Conservation (phyloP, 2,329 filamentous ascomycete species). For the Penicillium concentricum region DNA sequence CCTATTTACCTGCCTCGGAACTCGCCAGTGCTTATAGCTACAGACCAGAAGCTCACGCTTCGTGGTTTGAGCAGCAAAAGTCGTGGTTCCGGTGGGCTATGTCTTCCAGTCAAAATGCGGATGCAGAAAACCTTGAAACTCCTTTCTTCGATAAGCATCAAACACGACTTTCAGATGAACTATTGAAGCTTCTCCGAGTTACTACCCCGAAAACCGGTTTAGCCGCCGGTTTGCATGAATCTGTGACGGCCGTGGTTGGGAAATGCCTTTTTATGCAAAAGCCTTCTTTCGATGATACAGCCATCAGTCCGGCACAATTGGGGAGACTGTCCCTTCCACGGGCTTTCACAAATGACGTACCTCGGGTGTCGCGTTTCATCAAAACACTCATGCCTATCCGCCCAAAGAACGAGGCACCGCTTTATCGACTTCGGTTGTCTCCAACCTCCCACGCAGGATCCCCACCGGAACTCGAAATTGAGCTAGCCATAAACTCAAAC, state of each 20-base stretch:
- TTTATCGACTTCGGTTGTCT: slow-evolving; percentile 34
- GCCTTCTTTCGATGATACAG: slow-evolving; percentile 18
- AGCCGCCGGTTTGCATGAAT: slow-evolving; percentile 27
- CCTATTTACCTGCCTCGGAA: slow-evolving; percentile 34
- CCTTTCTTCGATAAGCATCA: slow-evolving; percentile 34
- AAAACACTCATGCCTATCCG: slow-evolving; percentile 23
- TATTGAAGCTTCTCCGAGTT: slow-evolving; percentile 32
- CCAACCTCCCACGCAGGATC: slow-evolving; percentile 28
- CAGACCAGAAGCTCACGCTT: slow-evolving; percentile 21
- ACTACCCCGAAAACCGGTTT: not conserved
- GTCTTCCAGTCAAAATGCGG: slow-evolving; percentile 23
- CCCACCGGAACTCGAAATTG: slow-evolving; percentile 38
- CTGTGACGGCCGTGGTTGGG: slow-evolving; percentile 39
- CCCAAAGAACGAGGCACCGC: slow-evolving; percentile 11
- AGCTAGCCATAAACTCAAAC: slow-evolving; percentile 17
- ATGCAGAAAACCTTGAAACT: slow-evolving; percentile 15
- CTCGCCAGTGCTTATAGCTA: slow-evolving; percentile 27
- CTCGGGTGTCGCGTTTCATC: slow-evolving; percentile 35
- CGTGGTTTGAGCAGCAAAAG: slow-evolving; percentile 34
- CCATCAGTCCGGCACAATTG: slow-evolving; percentile 32
- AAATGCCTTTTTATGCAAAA: slow-evolving; percentile 39
- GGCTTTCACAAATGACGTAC: slow-evolving; percentile 36
- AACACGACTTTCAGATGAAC: slow-evolving; percentile 30
- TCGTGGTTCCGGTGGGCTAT: slow-evolving; percentile 42
- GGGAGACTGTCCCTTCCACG: slow-evolving; percentile 30